Conservation (phyloP, 2,329 filamentous ascomycete genomes). For the Cladosporium colombiae region DNA sequence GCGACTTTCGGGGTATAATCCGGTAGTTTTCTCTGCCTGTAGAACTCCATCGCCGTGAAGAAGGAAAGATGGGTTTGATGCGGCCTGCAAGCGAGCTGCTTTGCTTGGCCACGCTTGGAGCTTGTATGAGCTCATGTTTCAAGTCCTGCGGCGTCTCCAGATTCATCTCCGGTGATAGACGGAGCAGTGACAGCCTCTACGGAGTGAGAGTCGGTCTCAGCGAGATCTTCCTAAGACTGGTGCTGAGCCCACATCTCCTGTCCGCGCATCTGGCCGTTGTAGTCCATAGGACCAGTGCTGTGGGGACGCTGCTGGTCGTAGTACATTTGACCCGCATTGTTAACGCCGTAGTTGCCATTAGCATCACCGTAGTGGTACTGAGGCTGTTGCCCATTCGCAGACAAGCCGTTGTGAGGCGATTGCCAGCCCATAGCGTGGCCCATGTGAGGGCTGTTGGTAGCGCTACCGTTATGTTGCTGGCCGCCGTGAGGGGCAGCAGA, state of each 20-base stretch:
- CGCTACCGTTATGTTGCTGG: constrained; percentile 71
- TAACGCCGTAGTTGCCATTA: constrained; percentile 45
- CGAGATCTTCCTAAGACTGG: constrained; percentile 26
- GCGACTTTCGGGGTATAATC: constrained; percentile 20
- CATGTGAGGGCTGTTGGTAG: constrained; percentile 86
- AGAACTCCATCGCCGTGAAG: constrained; percentile 19
- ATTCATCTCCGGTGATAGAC: not conserved
- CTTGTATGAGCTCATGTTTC: not conserved
- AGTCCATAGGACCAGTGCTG: constrained; percentile 65
- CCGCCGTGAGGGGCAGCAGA: constrained; percentile 74
- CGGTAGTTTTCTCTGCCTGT: constrained; percentile 19
- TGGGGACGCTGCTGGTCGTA: constrained; percentile 70
- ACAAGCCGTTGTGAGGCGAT: constrained; percentile 74
- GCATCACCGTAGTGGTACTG: constrained; percentile 83
- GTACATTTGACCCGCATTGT: constrained; percentile 72
- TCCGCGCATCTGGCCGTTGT: constrained; percentile 61
- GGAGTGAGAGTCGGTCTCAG: not conserved
- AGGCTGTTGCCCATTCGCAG: constrained; percentile 59
- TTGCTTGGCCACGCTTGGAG: constrained; percentile 15
- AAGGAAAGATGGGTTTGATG: constrained; percentile 18
- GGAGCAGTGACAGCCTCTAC: not conserved
- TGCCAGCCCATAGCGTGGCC: constrained; percentile 73
- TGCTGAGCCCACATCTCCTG: constrained; percentile 58
- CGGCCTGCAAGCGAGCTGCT: constrained; percentile 11
- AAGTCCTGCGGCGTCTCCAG: constrained; percentile 8